phyloP scores from a whole-genome alignment of 2,329 filamentous ascomycete genomes.

The Cercospora zeina region DNA sequence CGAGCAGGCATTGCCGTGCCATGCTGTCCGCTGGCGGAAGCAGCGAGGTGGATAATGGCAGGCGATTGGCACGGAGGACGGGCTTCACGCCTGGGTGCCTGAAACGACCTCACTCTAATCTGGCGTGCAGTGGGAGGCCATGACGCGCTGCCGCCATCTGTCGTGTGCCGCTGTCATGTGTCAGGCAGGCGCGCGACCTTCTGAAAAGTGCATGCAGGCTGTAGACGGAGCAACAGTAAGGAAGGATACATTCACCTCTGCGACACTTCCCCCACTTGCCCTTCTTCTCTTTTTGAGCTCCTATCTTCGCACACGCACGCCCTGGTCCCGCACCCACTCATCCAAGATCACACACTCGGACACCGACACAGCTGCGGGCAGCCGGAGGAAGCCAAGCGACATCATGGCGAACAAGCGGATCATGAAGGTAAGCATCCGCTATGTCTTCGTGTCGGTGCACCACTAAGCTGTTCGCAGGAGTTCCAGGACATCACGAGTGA shows the following conservation, averaged over 20 bases:
- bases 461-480: slow-evolving; percentile 52
- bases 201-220: not conserved
- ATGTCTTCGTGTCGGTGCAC: not conserved
- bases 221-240: slow-evolving; percentile 10
- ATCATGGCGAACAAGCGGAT: slow-evolving; percentile 48
- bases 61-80: not conserved
- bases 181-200: slow-evolving; percentile 6
- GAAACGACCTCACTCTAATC: slow-evolving; percentile 4
- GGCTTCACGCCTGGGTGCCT: slow-evolving; percentile 6
- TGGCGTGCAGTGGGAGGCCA: not conserved
- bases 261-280: not conserved
- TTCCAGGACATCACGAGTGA: slow-evolving; percentile 58
- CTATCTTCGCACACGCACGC: not conserved
- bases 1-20: slow-evolving; percentile 5
- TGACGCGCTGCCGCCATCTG: slow-evolving; percentile 11
- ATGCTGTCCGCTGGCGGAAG: not conserved
- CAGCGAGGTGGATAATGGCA: not conserved
- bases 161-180: slow-evolving; percentile 7
- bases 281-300: slow-evolving; percentile 7
- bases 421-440: slow-evolving; percentile 43
- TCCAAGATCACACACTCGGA: not conserved
- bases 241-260: not conserved
- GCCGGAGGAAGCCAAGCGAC: not conserved
- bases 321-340: not conserved
- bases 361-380: slow-evolving; percentile 6